Base-by-base conservation (phyloP, 805 yeast genomes). In the Cyberlindnera subsufficiens region DNA sequence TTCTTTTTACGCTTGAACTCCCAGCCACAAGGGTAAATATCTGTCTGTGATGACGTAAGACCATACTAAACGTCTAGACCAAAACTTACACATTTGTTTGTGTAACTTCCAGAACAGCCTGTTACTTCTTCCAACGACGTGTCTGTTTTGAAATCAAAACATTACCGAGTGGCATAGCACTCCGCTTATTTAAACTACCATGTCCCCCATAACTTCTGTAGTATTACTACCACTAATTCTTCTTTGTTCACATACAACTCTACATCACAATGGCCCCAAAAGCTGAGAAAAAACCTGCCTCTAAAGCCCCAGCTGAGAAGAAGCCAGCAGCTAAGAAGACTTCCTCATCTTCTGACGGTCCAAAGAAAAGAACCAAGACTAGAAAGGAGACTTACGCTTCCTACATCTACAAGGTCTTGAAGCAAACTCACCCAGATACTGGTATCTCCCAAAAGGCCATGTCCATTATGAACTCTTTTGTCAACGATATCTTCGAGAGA, bases 381-480 rank as follows among this genome's bases (percentile, higher is more conserved):
- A 88, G 97, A 83, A 90, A 89, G 85, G 97, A 91, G 77, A 88
- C 97, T 54, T 91, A 89, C 79, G 88, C 96, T 54, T 89, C 97
- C 52, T 91, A 91, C 76, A 91, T 91, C 69, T 91, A 90, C 93
- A 91, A 91, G 75, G 97, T 90, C 57, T 84, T 91, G 69, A 90
- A 90, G 75, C 97, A 91, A 80, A 90, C 97, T 52, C 98, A 91
- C 75, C 98, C 97, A 71, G 97, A 91, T 71, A 91, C 98, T 52
- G 98, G 97, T 87, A 91, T 91, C 69, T 90, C 98, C 61, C 96
- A 89, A 75, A 86, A 88, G 69, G 96, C 98, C 54, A 91, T 91
- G 96, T 88, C 96, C 55, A 91, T 91, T 71, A 83, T 91, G 91
- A 91, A 91, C 86, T 91, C 97, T 35, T 91, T 91, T 61, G 97